Evolutionary conservation across 805 yeast genomes (phyloP).

Genomic region (Suhomyces canberraensis): DNA sequence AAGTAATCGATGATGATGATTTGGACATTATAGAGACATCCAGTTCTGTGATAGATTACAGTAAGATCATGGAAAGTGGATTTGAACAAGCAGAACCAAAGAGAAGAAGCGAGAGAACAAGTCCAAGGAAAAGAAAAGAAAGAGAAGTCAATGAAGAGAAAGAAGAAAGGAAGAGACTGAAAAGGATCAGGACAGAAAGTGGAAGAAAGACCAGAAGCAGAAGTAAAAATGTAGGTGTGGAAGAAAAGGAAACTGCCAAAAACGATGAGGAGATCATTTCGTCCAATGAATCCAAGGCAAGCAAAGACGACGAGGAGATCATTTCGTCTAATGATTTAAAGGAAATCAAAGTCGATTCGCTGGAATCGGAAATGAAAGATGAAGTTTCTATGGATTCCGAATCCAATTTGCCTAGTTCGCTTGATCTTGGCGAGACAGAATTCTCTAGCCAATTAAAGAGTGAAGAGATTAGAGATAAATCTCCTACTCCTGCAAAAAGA

Average conservation of each 20-base stretch:
- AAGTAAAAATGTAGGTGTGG: neutral
- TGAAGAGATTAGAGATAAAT: too few species aligned
- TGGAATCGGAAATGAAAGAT: too few species aligned
- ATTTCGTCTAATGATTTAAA: neutral
- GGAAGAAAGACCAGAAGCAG: slow-evolving; percentile 1
- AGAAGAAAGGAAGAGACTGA: neutral
- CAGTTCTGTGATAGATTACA: slow-evolving; percentile 2
- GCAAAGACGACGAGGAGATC: neutral
- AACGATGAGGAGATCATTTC: too few species aligned
- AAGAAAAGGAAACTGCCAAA: neutral
- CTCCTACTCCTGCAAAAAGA: too few species aligned
- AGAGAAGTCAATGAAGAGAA: neutral
- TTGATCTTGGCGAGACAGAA: neutral
- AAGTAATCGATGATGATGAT: slow-evolving; percentile 10
- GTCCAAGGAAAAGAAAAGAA: neutral
- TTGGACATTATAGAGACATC: slow-evolving; percentile 1
- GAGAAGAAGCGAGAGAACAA: neutral
- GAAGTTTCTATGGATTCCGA: neutral
- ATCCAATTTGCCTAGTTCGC: neutral
- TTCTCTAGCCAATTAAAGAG: too few species aligned
- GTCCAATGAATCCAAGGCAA: neutral
- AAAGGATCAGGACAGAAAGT: neutral
- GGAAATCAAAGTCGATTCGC: neutral
- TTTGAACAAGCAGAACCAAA: neutral
- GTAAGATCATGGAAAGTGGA: slow-evolving; percentile 8